Conservation (phyloP, 108 stramenopile species). For the Bacterosira constricta region DNA sequence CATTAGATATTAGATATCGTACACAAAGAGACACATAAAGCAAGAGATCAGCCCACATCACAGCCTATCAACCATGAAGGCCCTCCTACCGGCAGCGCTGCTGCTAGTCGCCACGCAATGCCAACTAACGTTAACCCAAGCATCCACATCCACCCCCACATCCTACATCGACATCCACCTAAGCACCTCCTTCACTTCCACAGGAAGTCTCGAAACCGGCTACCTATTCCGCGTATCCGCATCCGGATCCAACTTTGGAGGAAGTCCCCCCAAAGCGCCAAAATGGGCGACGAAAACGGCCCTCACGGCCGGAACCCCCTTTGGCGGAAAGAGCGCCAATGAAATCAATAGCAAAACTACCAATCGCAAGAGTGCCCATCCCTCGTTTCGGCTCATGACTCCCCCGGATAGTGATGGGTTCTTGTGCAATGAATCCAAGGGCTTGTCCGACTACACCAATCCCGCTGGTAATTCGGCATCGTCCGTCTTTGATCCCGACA, state of each 20-base stretch:
- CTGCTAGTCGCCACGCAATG: background rate
- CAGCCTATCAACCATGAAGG: too few species aligned
- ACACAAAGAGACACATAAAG: too few species aligned
- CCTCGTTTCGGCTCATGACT: constrained; percentile 22
- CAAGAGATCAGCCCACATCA: too few species aligned
- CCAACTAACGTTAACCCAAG: background rate
- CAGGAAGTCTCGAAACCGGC: constrained; percentile 1
- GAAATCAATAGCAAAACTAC: background rate
- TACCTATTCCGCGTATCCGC: constrained; percentile 36
- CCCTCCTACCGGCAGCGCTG: too few species aligned
- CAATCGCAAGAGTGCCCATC: background rate
- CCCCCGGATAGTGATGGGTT: constrained; percentile 46
- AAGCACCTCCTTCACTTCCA: background rate
- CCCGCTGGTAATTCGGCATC: background rate
- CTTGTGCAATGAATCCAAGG: constrained; percentile 54
- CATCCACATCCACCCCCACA: constrained; percentile 4
- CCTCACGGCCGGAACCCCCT: background rate
- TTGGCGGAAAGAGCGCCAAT: background rate
- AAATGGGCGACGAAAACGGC: constrained; percentile 3
- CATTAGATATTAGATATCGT: too few species aligned
- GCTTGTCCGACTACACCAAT: constrained; percentile 1
- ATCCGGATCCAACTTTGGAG: constrained; percentile 17
- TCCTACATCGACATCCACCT: constrained; percentile 33
- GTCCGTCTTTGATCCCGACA: constrained; percentile 18
- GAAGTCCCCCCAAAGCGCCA: constrained; percentile 19